Evolutionary conservation across 176 grass and related monocot genomes (phyloP).

Genomic region (Oryza glaberrima): DNA sequence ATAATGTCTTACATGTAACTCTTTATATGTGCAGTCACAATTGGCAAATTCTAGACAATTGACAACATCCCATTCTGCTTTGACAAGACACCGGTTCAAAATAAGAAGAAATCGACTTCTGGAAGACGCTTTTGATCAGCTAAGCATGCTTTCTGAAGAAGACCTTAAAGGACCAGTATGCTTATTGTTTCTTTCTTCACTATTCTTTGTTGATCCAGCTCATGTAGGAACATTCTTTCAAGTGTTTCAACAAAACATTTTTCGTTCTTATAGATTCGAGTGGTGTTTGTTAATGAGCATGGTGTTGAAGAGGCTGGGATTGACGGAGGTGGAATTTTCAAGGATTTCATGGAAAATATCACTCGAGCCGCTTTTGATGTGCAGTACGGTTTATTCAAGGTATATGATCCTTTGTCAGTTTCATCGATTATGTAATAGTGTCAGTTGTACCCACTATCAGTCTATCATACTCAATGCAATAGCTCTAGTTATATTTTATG

Average conservation of each 20-base stretch:
- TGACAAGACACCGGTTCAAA: constrained; percentile 79
- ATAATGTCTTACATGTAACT: constrained; percentile 35
- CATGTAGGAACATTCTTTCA: constrained; percentile 11
- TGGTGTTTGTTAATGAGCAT: constrained; percentile 88
- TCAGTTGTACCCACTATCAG: not conserved
- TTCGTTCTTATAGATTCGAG: constrained; percentile 74
- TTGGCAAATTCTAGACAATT: constrained; percentile 77
- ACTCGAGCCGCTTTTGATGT: constrained; percentile 95
- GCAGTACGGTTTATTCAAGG: constrained; percentile 96
- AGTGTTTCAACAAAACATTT: constrained; percentile 25
- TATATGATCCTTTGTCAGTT: constrained; percentile 39
- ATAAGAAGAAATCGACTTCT: constrained; percentile 95
- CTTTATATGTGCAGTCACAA: constrained; percentile 60
- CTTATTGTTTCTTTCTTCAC: constrained; percentile 25
- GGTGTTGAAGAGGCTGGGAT: constrained; percentile 96
- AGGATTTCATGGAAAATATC: constrained; percentile 99
- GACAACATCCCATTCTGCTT: constrained; percentile 54
- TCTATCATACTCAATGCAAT: constrained; percentile 1
- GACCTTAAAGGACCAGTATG: constrained; percentile 93
- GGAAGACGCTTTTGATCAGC: constrained; percentile 96
- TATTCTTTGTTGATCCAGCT: constrained; percentile 22
- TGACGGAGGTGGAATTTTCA: constrained; percentile 98
- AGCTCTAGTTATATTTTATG: not conserved
- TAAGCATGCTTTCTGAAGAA: constrained; percentile 78
- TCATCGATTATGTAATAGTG: constrained; percentile 5